phyloP scores from a whole-genome alignment of 306 rosid species.

The Trifolium subterraneum region DNA sequence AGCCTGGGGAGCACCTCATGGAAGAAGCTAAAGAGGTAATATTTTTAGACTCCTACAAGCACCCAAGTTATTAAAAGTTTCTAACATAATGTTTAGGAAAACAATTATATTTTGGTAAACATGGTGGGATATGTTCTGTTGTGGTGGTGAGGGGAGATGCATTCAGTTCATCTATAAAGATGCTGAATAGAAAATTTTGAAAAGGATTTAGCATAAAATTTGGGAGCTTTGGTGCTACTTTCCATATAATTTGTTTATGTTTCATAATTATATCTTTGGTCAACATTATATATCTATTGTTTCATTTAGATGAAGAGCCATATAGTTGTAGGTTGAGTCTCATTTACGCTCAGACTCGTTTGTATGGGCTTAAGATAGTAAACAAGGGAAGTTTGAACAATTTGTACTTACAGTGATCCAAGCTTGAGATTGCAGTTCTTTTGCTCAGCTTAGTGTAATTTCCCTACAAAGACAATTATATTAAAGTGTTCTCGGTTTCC shows the following conservation, averaged over 20 bases:
- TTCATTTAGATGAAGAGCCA: neutral
- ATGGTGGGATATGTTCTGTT: conserved; percentile 21
- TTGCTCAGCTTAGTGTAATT: neutral
- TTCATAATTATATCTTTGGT: conserved; percentile 20
- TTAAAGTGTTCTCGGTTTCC: neutral
- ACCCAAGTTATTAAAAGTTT: conserved; percentile 22
- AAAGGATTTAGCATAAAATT: neutral
- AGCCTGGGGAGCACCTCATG: conserved; percentile 87
- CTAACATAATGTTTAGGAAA: conserved; percentile 15
- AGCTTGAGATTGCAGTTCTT: neutral
- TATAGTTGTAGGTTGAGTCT: conserved; percentile 3
- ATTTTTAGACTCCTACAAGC: conserved; percentile 17
- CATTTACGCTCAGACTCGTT: neutral
- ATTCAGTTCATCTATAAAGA: conserved; percentile 1
- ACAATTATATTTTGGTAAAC: conserved; percentile 23
- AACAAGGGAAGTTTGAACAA: neutral
- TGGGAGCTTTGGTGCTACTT: conserved; percentile 8
- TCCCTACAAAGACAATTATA: neutral
- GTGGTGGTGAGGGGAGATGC: conserved; percentile 31
- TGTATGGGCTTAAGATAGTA: neutral
- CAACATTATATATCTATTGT: neutral
- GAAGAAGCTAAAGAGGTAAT: conserved; percentile 98
- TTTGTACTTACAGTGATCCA: neutral
- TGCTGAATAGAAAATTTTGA: conserved; percentile 3
- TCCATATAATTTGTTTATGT: neutral